Conservation (phyloP, 2,329 filamentous ascomycete genomes). For the Massarina eburnea region DNA sequence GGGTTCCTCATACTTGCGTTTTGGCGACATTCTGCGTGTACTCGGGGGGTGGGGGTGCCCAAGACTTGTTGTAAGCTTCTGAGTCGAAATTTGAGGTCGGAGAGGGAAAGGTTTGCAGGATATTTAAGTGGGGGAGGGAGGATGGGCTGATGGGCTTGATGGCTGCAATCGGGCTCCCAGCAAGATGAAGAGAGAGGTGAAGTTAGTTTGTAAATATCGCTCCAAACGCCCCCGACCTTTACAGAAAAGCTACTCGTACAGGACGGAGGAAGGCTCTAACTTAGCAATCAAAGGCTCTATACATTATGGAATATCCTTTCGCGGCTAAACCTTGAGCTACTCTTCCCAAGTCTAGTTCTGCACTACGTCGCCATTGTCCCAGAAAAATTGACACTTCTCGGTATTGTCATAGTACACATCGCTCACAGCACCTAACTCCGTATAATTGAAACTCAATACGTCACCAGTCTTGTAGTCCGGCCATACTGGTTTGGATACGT, state of each 20-base stretch:
- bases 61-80: not conserved
- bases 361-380: slow-evolving; percentile 6
- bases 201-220: not conserved
- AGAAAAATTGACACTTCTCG: slow-evolving; percentile 10
- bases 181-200: not conserved
- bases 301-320: too few species aligned
- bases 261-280: too few species aligned
- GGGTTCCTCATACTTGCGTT: slow-evolving; percentile 1
- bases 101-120: not conserved
- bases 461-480: slow-evolving; percentile 23
- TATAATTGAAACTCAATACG: slow-evolving; percentile 12
- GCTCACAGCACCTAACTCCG: slow-evolving; percentile 8
- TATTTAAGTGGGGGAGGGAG: not conserved
- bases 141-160: not conserved
- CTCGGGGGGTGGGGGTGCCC: not conserved
- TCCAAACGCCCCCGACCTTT: too few species aligned
- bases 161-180: not conserved
- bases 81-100: not conserved
- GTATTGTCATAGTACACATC: slow-evolving; percentile 11
- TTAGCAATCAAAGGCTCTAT: too few species aligned
- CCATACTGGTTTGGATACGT: slow-evolving; percentile 27
- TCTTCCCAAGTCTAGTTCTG: slow-evolving; percentile 6
- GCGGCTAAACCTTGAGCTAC: not conserved
- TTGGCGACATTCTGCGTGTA: not conserved
- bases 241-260: too few species aligned